Base-by-base conservation (phyloP, 176 grass and related monocot genomes). In the Cenchrus purpureus region DNA sequence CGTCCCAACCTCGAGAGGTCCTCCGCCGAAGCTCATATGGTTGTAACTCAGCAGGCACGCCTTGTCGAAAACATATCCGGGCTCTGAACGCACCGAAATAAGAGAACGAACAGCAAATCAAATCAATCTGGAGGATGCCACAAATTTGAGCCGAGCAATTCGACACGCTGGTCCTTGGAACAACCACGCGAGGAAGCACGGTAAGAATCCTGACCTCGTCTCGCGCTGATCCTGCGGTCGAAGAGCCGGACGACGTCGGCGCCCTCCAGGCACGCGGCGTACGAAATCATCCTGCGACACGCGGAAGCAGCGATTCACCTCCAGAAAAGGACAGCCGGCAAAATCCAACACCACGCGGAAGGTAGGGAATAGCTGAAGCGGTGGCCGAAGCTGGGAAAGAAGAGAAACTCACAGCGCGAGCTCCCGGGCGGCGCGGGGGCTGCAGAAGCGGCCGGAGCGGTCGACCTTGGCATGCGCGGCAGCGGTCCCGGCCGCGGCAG, bases 251-350 rank as follows among this genome's bases (percentile, higher is more conserved):
- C 89, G 62, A 92, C 89, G 69, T 98, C 96, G 64, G 87, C 76
- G 45, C 96, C 96, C 86, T 98, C 89, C 53, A 98, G 81, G 75
- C 96, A 98, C 71, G 96, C 91, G 32, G 96, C 96, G 82, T 98
- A 98, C 60, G 96, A 83, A 51, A 98, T 90, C 91, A 94, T 68
- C 87, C 96, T 95, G 81, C 54, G 71, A 83, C 57, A 43, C 76
- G 46, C 65, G 56, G 9, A 57, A 82, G 51, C 19, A 70, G 12
- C 13, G 37, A 8, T 45, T 82, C 53, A 60, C 0, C 13, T 32
- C 53, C 0, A 71, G 34, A 9, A 25, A 31, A 2, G 0, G 10
- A 59, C 34, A 13, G 4, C 7, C 8, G 12, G 50, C 64, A 4
- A 3, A 80, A 16, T 16, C 5, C 49, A 55, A 73, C 4, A 1